A percentile compares a stretch with the other conserved stretches of the same genome.
Evolutionary conservation across 805 yeast genomes (phyloP).

Genomic region (Ogataea salicorniae): DNA sequence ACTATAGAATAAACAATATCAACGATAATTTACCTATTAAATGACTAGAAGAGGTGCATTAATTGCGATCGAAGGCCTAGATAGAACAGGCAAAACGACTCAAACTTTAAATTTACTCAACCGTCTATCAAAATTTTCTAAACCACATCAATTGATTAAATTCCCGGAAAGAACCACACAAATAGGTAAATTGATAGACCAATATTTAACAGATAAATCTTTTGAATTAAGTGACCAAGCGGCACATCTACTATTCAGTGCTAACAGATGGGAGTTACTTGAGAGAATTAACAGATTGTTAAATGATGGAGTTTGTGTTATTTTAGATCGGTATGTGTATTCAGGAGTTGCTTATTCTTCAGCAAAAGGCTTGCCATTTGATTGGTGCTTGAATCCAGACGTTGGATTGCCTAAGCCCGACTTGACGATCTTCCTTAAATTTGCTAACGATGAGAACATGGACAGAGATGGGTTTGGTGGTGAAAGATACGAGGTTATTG

Average conservation of each 20-base stretch:
- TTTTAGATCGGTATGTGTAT: conserved; percentile 84
- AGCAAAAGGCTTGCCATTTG: conserved; percentile 68
- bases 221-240: conserved; percentile 65
- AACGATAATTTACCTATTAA: background rate
- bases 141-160: conserved; percentile 50
- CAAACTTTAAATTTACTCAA: conserved; percentile 49
- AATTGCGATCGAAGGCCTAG: conserved; percentile 87
- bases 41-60: conserved; percentile 54
- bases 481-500: conserved; percentile 80
- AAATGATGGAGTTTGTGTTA: conserved; percentile 49
- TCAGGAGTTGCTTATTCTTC: conserved; percentile 91
- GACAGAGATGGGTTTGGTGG: conserved; percentile 82
- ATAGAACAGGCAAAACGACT: conserved; percentile 91
- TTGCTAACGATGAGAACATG: conserved; percentile 41
- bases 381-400: conserved; percentile 84
- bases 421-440: conserved; percentile 67
- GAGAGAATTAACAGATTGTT: conserved; percentile 41
- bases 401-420: conserved; percentile 85
- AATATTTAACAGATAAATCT: conserved; percentile 52
- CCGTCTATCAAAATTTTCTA: conserved; percentile 21
- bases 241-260: conserved; percentile 82
- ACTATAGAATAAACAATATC: background rate
- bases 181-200: conserved; percentile 74
- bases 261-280: conserved; percentile 88
- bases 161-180: conserved; percentile 86